Evolutionary conservation across 192 early-diverging fungal genomes (phyloP).

Genomic region (Coemansia sp.): DNA sequence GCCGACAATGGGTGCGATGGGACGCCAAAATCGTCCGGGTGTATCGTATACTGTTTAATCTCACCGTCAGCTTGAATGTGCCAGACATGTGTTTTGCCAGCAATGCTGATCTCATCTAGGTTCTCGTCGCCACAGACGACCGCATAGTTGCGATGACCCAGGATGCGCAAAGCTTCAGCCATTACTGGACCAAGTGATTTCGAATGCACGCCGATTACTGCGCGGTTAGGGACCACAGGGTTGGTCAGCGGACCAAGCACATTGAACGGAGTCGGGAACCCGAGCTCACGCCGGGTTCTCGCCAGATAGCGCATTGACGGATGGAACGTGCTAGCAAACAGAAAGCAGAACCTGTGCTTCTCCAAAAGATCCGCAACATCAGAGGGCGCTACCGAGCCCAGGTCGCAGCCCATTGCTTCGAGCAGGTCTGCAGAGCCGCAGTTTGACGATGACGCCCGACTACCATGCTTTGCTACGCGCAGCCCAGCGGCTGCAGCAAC

Average conservation of each 20-base stretch:
- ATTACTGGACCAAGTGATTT: slow-evolving; percentile 70
- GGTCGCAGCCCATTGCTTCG: slow-evolving; percentile 75
- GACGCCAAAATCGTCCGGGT: slow-evolving; percentile 82
- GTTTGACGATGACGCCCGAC: slow-evolving; percentile 81
- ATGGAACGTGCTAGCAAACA: slow-evolving; percentile 90
- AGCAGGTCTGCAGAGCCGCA: slow-evolving; percentile 92
- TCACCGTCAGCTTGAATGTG: slow-evolving; percentile 59
- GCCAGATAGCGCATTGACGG: slow-evolving; percentile 85
- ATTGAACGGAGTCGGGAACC: slow-evolving; percentile 90
- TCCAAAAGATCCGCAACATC: slow-evolving; percentile 63
- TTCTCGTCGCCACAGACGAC: slow-evolving; percentile 88
- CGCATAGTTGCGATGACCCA: slow-evolving; percentile 73
- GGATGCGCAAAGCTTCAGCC: slow-evolving; percentile 74
- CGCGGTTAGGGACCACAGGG: slow-evolving; percentile 73
- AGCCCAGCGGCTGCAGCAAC: slow-evolving; percentile 90
- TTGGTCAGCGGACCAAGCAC: slow-evolving; percentile 87
- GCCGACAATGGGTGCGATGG: slow-evolving; percentile 61
- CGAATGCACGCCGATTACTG: slow-evolving; percentile 86
- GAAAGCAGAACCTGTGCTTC: slow-evolving; percentile 75
- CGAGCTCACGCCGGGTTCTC: slow-evolving; percentile 74
- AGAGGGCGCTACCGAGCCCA: slow-evolving; percentile 63
- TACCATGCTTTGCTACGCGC: slow-evolving; percentile 93
- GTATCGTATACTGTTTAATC: slow-evolving; percentile 61
- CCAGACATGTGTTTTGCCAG: slow-evolving; percentile 88
- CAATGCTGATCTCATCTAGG: slow-evolving; percentile 88